Evolutionary conservation across 768 basidiomycete genomes (phyloP), one percentile per base, ranked within the genome.

Genomic region (Mycena albidolilacea): DNA sequence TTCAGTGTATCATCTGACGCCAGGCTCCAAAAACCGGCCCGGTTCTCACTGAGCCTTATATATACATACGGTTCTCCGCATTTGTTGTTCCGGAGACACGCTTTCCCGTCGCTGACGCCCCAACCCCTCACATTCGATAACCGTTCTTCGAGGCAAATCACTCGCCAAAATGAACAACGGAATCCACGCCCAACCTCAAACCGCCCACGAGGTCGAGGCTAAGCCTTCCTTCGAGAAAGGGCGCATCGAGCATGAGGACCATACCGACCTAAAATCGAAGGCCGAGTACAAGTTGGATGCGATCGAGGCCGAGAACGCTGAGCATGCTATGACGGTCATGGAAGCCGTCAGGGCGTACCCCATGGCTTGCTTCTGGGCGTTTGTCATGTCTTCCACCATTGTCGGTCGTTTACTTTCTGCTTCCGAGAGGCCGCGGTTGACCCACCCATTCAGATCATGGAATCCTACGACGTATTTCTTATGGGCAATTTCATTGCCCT

Each of bases 331-430:
- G 74, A 75, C 74, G 58, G 71, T 72, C 50, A 46, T 69, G 74
- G 67, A 75, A 50, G 74, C 74, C 64, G 67, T 67, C 46, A 23
- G 41, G 19, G 71, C 71, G 64, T 70, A 75, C 48, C 74, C 74
- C 43, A 75, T 72, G 71, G 74, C 74, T 50, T 75, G 74, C 64
- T 75, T 75, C 64, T 75, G 74, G 74, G 74, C 74, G 19, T 70
- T 75, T 59, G 54, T 75, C 46, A 75, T 75, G 74, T 75, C 74
- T 19, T 75, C 50, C 57, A 75, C 71, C 6, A 75, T 75, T 59
- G 74, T 75, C 3, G 41, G 74, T 65, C 46, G 14, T 52, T 17
- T 57, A 3, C 23, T 65, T 43, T 64, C 59, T 64, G 23, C 55
- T 59, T 19, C 1, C 70, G 43, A 38, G 50, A 41, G 19, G 15